phyloP scores from a whole-genome alignment of 2,329 filamentous ascomycete genomes.

The Colletotrichum scovillei region DNA sequence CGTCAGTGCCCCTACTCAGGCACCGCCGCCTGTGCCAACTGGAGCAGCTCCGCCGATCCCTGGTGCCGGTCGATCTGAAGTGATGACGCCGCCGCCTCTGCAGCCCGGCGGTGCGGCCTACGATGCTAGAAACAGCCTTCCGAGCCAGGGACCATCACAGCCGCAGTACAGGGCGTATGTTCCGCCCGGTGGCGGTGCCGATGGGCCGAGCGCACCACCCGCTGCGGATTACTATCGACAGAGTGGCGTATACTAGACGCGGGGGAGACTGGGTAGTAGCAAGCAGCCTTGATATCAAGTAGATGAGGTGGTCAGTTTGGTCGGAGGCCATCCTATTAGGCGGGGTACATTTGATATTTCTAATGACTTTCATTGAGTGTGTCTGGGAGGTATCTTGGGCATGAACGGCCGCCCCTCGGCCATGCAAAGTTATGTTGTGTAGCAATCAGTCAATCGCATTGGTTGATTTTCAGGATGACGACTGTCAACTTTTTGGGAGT shows the following conservation, averaged over 20 bases:
- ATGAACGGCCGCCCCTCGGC: neutral
- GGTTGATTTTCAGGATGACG: neutral
- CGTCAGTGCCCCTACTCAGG: conserved; percentile 41
- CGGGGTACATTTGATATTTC: conserved; percentile 9
- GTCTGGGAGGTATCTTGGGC: neutral
- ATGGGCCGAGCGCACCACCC: conserved; percentile 61
- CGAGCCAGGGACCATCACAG: conserved; percentile 55
- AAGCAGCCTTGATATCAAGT: neutral
- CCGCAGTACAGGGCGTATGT: conserved; percentile 72
- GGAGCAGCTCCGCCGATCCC: conserved; percentile 54
- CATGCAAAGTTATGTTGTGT: neutral
- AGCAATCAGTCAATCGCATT: neutral
- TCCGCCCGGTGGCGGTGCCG: conserved; percentile 52
- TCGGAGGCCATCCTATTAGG: neutral
- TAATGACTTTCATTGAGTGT: neutral
- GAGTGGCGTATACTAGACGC: conserved; percentile 44
- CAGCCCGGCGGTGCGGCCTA: conserved; percentile 58
- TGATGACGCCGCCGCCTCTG: conserved; percentile 52
- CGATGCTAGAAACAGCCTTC: conserved; percentile 62
- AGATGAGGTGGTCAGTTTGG: neutral
- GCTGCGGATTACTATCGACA: conserved; percentile 69
- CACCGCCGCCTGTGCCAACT: conserved; percentile 47
- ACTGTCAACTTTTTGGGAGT: neutral
- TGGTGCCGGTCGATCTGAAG: conserved; percentile 37
- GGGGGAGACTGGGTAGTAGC: neutral